Evolutionary conservation across 2,329 filamentous ascomycete species (phyloP).

Genomic region (Colletotrichum sp.): DNA sequence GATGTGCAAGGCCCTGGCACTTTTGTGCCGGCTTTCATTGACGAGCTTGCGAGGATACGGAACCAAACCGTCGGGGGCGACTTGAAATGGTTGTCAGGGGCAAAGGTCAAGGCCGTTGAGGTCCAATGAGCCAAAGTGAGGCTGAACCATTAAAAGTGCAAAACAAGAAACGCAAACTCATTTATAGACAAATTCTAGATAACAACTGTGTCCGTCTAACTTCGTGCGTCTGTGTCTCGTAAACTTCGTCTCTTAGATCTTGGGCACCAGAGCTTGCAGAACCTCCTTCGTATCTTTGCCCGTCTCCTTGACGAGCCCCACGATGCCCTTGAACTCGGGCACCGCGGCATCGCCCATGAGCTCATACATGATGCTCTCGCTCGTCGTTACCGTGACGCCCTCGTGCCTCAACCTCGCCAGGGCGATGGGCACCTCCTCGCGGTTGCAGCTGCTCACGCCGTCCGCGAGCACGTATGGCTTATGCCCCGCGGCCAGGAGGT

Average conservation of each 20-base stretch:
- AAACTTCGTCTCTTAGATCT: constrained; percentile 44
- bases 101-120: constrained; percentile 49
- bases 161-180: neutral
- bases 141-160: neutral
- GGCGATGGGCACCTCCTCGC: constrained; percentile 80
- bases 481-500: constrained; percentile 77
- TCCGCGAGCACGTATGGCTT: constrained; percentile 87
- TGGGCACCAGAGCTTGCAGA: constrained; percentile 69
- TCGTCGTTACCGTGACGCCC: constrained; percentile 81
- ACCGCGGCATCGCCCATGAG: constrained; percentile 81
- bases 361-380: constrained; percentile 91
- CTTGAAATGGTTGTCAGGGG: constrained; percentile 55
- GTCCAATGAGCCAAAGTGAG: constrained; percentile 18
- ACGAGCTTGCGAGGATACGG: constrained; percentile 64
- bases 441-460: constrained; percentile 87
- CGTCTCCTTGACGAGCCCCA: constrained; percentile 79
- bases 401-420: constrained; percentile 76
- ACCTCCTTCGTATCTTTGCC: constrained; percentile 72
- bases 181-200: neutral
- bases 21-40: constrained; percentile 85
- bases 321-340: constrained; percentile 74
- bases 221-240: neutral
- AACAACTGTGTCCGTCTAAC: neutral
- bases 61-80: constrained; percentile 53
- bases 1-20: constrained; percentile 81